A percentile compares a stretch with the other conserved stretches of the same genome.
Evolutionary conservation across 2,329 filamentous ascomycete genomes (phyloP).

Genomic region (Aspergillus amoenus): DNA sequence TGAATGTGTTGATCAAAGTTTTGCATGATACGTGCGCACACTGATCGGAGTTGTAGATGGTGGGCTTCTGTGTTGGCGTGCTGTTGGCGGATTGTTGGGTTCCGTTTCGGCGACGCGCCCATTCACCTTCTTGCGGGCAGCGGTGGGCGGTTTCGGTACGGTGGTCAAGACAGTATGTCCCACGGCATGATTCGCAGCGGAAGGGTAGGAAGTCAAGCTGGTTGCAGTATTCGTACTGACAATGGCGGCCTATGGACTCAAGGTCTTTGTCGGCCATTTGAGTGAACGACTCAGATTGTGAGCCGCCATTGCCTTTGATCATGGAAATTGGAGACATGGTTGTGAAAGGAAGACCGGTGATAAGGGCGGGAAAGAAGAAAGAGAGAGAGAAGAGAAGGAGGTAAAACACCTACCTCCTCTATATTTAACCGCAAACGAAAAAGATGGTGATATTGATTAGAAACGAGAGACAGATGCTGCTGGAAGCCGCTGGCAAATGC

Average conservation of each 20-base stretch:
- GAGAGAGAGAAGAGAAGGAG: background rate
- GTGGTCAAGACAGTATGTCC: constrained; percentile 90
- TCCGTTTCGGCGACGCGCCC: constrained; percentile 52
- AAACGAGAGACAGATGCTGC: constrained; percentile 4
- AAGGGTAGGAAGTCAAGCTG: constrained; percentile 97
- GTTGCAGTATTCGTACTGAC: constrained; percentile 86
- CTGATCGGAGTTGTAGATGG: constrained; percentile 55
- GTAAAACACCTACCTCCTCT: background rate
- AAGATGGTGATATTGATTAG: constrained; percentile 4
- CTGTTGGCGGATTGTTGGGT: constrained; percentile 26
- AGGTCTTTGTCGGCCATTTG: constrained; percentile 66
- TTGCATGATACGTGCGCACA: constrained; percentile 52
- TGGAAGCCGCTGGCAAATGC: constrained; percentile 12
- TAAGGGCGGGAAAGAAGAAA: background rate
- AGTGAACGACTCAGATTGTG: constrained; percentile 32
- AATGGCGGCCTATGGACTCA: constrained; percentile 83
- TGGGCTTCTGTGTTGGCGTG: constrained; percentile 48
- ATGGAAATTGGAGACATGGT: constrained; percentile 28
- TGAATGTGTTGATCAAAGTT: constrained; percentile 53
- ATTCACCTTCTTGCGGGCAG: constrained; percentile 61
- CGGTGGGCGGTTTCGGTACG: constrained; percentile 80
- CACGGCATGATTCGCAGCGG: constrained; percentile 81
- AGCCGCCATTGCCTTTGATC: constrained; percentile 17
- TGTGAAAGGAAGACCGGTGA: background rate
- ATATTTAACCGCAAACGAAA: background rate